Base-by-base conservation (phyloP, 495 filamentous ascomycete species). In the Evansstolkia leycettana region DNA sequence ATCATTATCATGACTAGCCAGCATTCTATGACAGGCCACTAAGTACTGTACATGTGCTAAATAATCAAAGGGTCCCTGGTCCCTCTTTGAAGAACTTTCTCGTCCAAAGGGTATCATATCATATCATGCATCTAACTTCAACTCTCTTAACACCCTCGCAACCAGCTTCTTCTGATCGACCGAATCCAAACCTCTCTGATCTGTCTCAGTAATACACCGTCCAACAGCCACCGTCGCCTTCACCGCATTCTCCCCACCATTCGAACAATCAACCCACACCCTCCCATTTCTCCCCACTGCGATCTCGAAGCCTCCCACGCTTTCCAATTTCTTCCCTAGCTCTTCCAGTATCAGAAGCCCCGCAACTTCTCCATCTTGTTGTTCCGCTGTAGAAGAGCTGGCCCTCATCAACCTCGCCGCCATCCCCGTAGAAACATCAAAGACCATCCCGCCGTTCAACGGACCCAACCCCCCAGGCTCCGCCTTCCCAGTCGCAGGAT, bases 231-330 rank as follows among this genome's bases (percentile, higher is more conserved):
- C 49, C 7, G 82, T 86, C 40, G 65, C 72, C 54, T 64, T 70
- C 17, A 80, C 55, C 8, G 60, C 54, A 37, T 37, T 40, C n/a
- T 64, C 60, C 31, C 67, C 78, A 10, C 76, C 80, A 32, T 78
- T 74, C 1, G 63, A 60, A 39, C 66, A 72, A 44, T 84, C 74
- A 12, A 96, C 79, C 90, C 90, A 95, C 24, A 95, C 72, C 62
- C 73, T 81, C 14, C 90, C 90, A 55, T 98, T 98, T 52, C 88
- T 76, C 15, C 92, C 92, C 17, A 94, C 84, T 3, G 90, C 90
- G 39, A 90, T 78, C 65, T 98, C 90, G 58, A 95, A 98, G n/a
- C 64, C 64, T 12, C 64, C 64, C 8, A 55, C 38, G 33, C 73
- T 70, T 28, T 89, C 63, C 32, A 78, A 66, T 28, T 76, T 82